Percentiles rank a stretch among this genome's conserved stretches.
phyloP scores from a whole-genome alignment of 768 basidiomycete genomes.

The Tylopilus rubrobrunneus region DNA sequence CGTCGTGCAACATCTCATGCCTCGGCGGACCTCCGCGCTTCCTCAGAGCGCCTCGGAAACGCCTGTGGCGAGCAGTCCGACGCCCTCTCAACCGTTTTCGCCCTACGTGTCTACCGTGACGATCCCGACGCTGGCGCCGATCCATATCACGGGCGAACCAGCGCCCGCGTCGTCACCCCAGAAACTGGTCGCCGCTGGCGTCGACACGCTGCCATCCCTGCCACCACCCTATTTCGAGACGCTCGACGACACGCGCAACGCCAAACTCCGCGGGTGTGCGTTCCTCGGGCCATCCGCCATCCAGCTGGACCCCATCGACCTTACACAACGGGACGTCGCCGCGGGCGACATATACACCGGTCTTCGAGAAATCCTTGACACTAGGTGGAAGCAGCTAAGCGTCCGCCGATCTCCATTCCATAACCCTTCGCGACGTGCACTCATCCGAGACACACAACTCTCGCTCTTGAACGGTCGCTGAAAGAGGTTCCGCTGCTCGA shows the following conservation, averaged over 20 bases:
- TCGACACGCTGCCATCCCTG: constrained; percentile 22
- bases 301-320: constrained; percentile 42
- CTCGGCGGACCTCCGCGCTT: constrained; percentile 30
- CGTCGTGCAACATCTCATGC: constrained; percentile 64
- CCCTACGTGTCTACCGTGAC: constrained; percentile 7
- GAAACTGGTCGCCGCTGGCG: not conserved
- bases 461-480: no score
- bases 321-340: constrained; percentile 18
- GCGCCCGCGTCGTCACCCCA: constrained; percentile 5
- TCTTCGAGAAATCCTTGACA: no score
- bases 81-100: constrained; percentile 4
- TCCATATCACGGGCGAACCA: constrained; percentile 4
- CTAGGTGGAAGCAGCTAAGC: no score
- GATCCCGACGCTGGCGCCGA: constrained; percentile 3
- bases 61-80: not conserved
- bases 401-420: no score
- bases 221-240: constrained; percentile 48
- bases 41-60: constrained; percentile 10
- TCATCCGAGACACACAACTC: no score
- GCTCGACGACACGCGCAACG: constrained; percentile 29
- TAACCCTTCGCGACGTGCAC: no score
- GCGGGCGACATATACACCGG: constrained; percentile 8
- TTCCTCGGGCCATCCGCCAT: constrained; percentile 52
- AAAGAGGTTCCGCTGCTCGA: no score
- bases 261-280: constrained; percentile 32